Evolutionary conservation across 2,329 filamentous ascomycete genomes (phyloP), one percentile per base, ranked within the genome.

Genomic region (Stromatinia cepivora): DNA sequence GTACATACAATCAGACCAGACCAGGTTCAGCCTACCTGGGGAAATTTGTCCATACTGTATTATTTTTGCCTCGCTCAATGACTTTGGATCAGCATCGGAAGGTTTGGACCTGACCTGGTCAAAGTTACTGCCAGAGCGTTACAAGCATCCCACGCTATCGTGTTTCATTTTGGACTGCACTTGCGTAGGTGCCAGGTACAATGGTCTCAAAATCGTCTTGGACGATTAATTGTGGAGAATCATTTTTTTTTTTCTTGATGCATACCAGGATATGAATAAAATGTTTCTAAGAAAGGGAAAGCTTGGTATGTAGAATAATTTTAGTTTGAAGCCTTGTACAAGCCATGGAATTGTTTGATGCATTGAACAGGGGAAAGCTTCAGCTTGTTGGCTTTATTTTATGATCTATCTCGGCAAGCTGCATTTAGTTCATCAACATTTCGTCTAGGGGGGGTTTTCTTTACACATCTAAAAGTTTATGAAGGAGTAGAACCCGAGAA

Each of bases 81-180:
- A 64, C 45, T 52, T 66, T 58, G 46, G 67, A 69, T 69, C 67
- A 69, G 61, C 67, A 25, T 57, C 50, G 42, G 67, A 69, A 67
- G 62, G 56, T 66, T 53, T 63, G 46, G 31, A 52, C 61, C 61
- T 63, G 68, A 64, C 53, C 50, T 58, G 62, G 71, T 52, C 53
- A 61, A 71, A 67, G 64, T 58, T 36, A 70, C 69, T 67, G 57
- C 58, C 66, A 64, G 58, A 58, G 67, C 58, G 69, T 71, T 69
- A 71, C 75, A 76, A 71, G 75, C 70, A 72, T 72, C 70, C 76
- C 76, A 76, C 76, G 74, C 76, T 76, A 76, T 76, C 71, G 72
- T 76, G 76, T 77, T 77, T 77, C 75, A 76, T 75, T 75, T 71
- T 72, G 62, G 73, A 72, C 73, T 63, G 46, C 61, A 63, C 46